Evolutionary conservation across 192 early-diverging fungal species (phyloP), one percentile per base, ranked within the genome.

Genomic region (Umbelopsis ramanniana): DNA sequence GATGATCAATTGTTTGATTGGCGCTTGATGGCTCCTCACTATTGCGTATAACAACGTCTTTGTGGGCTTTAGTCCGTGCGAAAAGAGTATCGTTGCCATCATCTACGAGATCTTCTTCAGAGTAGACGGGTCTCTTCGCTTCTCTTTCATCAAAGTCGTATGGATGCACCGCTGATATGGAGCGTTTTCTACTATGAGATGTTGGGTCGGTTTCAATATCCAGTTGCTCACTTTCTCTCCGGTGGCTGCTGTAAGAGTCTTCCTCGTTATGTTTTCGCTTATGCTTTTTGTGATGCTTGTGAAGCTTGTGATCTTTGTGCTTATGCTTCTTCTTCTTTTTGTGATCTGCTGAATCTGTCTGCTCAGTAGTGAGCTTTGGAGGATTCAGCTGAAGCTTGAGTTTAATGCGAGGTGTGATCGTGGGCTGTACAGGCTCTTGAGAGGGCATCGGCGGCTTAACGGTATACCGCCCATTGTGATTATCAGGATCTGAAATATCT

Each of bases 191-290:
- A 38, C 22, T 50, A 38, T 50, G 53, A 50, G 9, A 24, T 55
- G 57, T 57, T 38, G 15, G 35, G 26, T 38, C 73, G 33, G 47
- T 48, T 74, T 46, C 73, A 37, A 63, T 46, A 43, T 24, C 68
- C 54, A 63, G 29, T n/a, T 11, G 47, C 68, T 72, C 46, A 69
- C 43, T 11, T 23, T 17, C 11, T 14, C 46, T 19, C 63, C 67
- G 66, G 22, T 66, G 46, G 26, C 45, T 11, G 21, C 12, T 46
- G 40, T 80, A 70, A 19, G 75, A 63, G 1, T 76, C 73, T 14
- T 80, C 76, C 2, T 81, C 81, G 37, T 74, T 76, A 8, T 85
- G 73, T 46, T 38, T 24, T 10, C n/a, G 48, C 38, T 43, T 70
- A 33, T 52, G 19, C 23, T 66, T 71, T 29, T 72, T 63, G 8